A percentile compares a stretch with the other conserved stretches of the same genome.
phyloP scores from a whole-genome alignment of 495 filamentous ascomycete genomes.

The Penicillium parvum region DNA sequence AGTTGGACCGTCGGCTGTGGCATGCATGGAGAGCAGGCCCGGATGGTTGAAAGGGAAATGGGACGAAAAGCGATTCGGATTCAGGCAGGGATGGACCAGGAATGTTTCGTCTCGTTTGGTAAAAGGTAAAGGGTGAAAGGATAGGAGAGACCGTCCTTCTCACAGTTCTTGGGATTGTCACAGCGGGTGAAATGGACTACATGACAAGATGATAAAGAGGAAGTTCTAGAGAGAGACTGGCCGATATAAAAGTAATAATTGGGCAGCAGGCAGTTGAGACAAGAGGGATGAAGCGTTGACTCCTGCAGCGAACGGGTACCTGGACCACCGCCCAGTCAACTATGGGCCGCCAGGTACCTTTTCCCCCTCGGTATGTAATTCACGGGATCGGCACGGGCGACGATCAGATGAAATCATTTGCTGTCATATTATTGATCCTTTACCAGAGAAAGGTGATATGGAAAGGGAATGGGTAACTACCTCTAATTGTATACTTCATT shows the following conservation, averaged over 20 bases:
- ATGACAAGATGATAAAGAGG: constrained; percentile 9
- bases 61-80: constrained; percentile 6
- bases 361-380: constrained; percentile 22
- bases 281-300: constrained; percentile 28
- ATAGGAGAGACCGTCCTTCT: neutral
- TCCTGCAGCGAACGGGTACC: constrained; percentile 18
- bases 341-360: constrained; percentile 22
- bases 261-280: constrained; percentile 25
- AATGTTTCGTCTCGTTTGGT: constrained; percentile 28
- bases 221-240: neutral
- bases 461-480: too few species aligned
- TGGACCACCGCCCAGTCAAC: constrained; percentile 11
- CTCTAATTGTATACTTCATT: neutral
- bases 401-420: constrained; percentile 20
- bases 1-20: constrained; percentile 34
- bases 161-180: constrained; percentile 5
- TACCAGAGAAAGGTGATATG: too few species aligned
- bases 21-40: constrained; percentile 39
- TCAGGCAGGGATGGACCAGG: constrained; percentile 28
- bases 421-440: neutral
- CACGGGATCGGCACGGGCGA: constrained; percentile 20
- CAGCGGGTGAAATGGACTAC: constrained; percentile 13
- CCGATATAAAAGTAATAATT: constrained; percentile 6
- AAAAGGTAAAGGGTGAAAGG: neutral
- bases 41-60: constrained; percentile 13